phyloP scores from a whole-genome alignment of 192 early-diverging fungal genomes.

The Ambispora gerdemannii region DNA sequence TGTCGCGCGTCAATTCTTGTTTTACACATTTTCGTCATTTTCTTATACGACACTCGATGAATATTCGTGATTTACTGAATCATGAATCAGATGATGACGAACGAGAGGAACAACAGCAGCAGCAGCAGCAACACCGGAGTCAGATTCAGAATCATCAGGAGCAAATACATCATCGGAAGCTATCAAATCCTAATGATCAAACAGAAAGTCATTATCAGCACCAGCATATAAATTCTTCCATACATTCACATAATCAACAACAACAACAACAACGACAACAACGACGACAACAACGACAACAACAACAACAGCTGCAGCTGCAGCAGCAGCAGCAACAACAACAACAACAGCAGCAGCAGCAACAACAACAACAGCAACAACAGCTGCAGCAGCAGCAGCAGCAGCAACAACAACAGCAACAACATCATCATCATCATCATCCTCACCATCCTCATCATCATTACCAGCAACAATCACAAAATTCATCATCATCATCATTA shows the following conservation, averaged over 20 bases:
- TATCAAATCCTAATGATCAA: no score
- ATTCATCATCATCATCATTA: background rate
- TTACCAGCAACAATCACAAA: background rate
- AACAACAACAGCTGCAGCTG: background rate
- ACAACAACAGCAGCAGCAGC: background rate
- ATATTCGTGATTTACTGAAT: background rate
- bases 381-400: background rate
- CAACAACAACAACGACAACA: background rate
- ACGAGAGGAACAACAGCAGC: background rate
- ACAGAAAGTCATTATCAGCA: no score
- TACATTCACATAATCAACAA: background rate
- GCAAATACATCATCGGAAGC: no score
- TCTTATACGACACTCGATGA: background rate
- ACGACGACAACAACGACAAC: background rate
- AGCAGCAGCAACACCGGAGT: background rate
- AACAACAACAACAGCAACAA: background rate
- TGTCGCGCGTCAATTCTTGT: background rate
- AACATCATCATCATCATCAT: no score
- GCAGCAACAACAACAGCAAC: background rate
- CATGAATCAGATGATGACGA: background rate
- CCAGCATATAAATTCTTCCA: no score
- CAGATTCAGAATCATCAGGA: no score
- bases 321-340: background rate
- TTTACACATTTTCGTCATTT: background rate
- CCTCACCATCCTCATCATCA: no score